Base-by-base conservation (phyloP, 2,329 filamentous ascomycete species). In the Calonectria fujianensis region DNA sequence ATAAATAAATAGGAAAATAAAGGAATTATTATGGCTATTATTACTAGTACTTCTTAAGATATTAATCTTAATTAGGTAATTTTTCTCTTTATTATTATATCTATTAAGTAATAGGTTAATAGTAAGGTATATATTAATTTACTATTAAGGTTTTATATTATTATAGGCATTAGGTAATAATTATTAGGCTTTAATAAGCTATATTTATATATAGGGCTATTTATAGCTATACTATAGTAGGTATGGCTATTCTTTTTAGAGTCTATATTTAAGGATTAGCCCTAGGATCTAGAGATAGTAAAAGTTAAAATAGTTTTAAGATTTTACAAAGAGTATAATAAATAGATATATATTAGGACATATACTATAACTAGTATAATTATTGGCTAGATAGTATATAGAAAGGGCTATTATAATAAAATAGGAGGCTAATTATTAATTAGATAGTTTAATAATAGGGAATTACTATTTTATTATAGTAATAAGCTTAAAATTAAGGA, bases 21-120 rank as follows among this genome's bases (percentile, higher is more conserved):
- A 57, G 18, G 18, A 14, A 35, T 31, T 35, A 57, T 57, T 31
- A 31, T 35, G 16, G 20, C 18, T 31, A 57, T 16, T 32, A 57
- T 7, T 57, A 31, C 18, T 57, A 32, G 13, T 57, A 57, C 27
- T n/a, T 32, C 16, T 13, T 32, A 57, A 57, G 18, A 57, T 57
- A 57, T 29, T 27, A 20, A 18, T 16, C 52, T 57, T 57, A 31
- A 57, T 14, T 16, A 20, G 13, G 52, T 29, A 13, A 31, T 57
- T 13, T 57, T 57, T 35, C 52, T 57, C 7, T 57, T 57, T 57
- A 57, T 32, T 57, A 32, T 57, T 18, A n/a, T n/a, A 31, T 57
- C 10, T 18, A 57, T 57, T 32, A 57, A 57, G 16, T 32, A 57
- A 29, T 20, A 57, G 13, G 7, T 57, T 32, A 20, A 27, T 3